Percentiles rank a stretch among this genome's conserved stretches.
Conservation (phyloP, 192 early-diverging fungal genomes). For the Coemansia sp. region DNA sequence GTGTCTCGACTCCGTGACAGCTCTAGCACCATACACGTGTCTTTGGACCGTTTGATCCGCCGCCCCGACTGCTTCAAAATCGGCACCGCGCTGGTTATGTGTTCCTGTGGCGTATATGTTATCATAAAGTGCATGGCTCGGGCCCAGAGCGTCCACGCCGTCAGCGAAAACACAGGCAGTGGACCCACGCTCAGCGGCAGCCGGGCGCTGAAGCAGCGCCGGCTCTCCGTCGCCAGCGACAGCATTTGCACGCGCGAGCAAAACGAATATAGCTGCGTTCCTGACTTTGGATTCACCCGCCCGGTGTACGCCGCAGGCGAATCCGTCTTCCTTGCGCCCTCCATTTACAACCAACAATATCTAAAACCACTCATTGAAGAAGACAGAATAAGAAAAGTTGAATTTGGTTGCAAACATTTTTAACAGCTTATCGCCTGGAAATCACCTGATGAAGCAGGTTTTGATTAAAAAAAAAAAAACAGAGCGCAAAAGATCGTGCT, state of each 20-base stretch:
- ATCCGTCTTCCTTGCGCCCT: not conserved
- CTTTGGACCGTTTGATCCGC: not conserved
- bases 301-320: constrained; percentile 7
- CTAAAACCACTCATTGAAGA: not conserved
- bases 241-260: constrained; percentile 47
- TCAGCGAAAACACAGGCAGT: constrained; percentile 35
- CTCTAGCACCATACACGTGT: not conserved
- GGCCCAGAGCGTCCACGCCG: constrained; percentile 36
- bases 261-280: constrained; percentile 20
- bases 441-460: not conserved
- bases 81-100: constrained; percentile 35
- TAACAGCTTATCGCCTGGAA: not conserved
- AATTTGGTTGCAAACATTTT: not conserved
- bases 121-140: constrained; percentile 38
- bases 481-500: too few relatives aligned
- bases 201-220: constrained; percentile 34
- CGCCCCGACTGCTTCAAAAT: constrained; percentile 13
- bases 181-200: constrained; percentile 19
- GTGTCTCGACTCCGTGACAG: constrained; percentile 25
- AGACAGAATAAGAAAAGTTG: not conserved
- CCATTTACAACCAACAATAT: not conserved
- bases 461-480: too few relatives aligned
- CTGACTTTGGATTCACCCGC: constrained; percentile 16
- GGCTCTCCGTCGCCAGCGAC: constrained; percentile 31
- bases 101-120: constrained; percentile 33